Percentiles rank a stretch among this genome's conserved stretches.
phyloP scores from a whole-genome alignment of 805 yeast genomes.

The Kodamaea kakaduensis region DNA sequence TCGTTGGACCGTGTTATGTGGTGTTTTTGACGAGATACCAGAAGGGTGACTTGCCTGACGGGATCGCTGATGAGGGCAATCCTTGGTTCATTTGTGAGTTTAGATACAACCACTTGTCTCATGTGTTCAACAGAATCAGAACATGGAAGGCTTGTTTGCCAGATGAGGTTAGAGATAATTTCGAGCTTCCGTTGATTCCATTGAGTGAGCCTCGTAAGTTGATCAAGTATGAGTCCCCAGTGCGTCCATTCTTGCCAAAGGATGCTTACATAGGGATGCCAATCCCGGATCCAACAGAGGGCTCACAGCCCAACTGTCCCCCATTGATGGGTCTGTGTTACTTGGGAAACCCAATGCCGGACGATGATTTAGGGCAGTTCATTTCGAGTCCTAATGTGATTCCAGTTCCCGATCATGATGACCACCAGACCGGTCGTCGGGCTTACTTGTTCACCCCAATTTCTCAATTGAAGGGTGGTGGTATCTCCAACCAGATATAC shows the following conservation, averaged over 20 bases:
- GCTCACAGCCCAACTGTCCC: constrained; percentile 77
- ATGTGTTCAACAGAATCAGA: constrained; percentile 87
- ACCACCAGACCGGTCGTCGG: constrained; percentile 29
- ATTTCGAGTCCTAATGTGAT: constrained; percentile 38
- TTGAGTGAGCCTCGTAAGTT: constrained; percentile 62
- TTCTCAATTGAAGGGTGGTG: constrained; percentile 38
- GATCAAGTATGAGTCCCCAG: constrained; percentile 79
- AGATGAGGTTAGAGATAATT: constrained; percentile 85
- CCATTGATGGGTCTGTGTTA: constrained; percentile 94
- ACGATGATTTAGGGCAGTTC: constrained; percentile 81
- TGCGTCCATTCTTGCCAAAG: constrained; percentile 70
- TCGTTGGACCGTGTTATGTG: constrained; percentile 91
- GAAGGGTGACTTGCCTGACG: constrained; percentile 82
- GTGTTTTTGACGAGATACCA: constrained; percentile 91
- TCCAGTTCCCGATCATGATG: constrained; percentile 38
- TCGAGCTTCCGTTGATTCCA: constrained; percentile 72
- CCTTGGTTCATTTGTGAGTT: constrained; percentile 92
- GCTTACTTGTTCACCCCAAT: constrained; percentile 44
- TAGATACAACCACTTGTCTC: constrained; percentile 87
- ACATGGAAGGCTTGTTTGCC: constrained; percentile 99
- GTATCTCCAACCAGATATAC: constrained; percentile 19
- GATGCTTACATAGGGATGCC: constrained; percentile 71
- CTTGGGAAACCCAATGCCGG: constrained; percentile 64
- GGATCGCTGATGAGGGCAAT: constrained; percentile 61
- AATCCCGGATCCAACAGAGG: constrained; percentile 77